Percentiles rank a stretch among this genome's conserved stretches.
Conservation (phyloP, 208 protist genomes). For the Trypanosoma vivax region DNA sequence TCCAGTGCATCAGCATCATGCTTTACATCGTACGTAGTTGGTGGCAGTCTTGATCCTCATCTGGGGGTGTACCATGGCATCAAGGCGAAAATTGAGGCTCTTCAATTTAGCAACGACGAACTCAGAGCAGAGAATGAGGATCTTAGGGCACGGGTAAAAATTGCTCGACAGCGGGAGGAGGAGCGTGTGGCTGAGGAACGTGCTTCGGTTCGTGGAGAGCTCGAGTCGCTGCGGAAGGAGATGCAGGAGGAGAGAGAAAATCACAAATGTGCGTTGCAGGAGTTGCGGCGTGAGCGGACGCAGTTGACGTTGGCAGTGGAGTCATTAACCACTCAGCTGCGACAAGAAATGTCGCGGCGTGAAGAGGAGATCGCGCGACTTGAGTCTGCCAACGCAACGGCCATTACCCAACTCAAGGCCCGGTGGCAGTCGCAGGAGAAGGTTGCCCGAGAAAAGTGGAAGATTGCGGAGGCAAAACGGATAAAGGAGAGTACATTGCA, state of each 20-base stretch:
- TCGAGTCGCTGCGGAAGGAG: constrained; percentile 34
- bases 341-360: constrained; percentile 32
- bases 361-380: constrained; percentile 47
- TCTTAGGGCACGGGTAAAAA: constrained; percentile 34
- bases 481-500: constrained; percentile 89
- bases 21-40: constrained; percentile 14
- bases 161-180: constrained; percentile 31
- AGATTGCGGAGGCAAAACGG: constrained; percentile 73
- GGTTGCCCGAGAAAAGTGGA: constrained; percentile 72
- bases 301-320: constrained; percentile 46
- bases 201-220: constrained; percentile 27
- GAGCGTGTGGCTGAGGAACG: constrained; percentile 28
- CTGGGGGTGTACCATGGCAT: constrained; percentile 72
- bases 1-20: constrained; percentile 18
- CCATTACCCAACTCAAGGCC: constrained; percentile 51
- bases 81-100: constrained; percentile 67
- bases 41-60: constrained; percentile 25
- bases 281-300: constrained; percentile 43
- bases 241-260: constrained; percentile 26
- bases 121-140: constrained; percentile 70
- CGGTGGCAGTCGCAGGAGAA: constrained; percentile 81
- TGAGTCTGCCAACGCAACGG: constrained; percentile 59
- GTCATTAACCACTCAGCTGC: constrained; percentile 47
- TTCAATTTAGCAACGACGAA: constrained; percentile 69
- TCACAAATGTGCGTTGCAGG: constrained; percentile 23